Conservation (phyloP, 805 yeast species). For the Yamadazyma sp. region DNA sequence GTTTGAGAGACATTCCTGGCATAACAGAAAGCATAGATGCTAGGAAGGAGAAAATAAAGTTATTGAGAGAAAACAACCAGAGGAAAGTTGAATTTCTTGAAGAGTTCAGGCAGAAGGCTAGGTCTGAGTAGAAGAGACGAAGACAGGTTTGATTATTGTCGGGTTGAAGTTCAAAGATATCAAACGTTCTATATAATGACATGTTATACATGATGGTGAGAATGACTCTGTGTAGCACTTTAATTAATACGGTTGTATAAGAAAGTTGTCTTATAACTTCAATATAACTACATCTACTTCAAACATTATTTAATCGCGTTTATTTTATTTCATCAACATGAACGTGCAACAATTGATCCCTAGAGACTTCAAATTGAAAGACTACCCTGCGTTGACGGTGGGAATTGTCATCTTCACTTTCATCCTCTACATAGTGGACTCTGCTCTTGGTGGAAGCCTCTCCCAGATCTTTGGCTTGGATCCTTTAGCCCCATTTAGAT, state of each 20-base stretch:
- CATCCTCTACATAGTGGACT: slow-evolving; percentile 40
- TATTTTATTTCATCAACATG: slow-evolving; percentile 1
- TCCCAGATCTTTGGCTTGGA: slow-evolving; percentile 44
- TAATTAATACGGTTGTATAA: too few relatives aligned
- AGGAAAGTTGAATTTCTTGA: slow-evolving; percentile 26
- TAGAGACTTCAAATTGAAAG: slow-evolving; percentile 2
- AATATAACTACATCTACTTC: too few relatives aligned
- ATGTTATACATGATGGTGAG: too few relatives aligned
- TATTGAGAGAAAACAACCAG: slow-evolving; percentile 25
- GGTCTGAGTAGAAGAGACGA: slow-evolving; percentile 3
- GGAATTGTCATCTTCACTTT: slow-evolving; percentile 60
- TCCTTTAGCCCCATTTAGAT: slow-evolving; percentile 52
- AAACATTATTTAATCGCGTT: slow-evolving; percentile 7
- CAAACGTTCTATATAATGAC: too few relatives aligned
- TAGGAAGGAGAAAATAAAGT: slow-evolving; percentile 24
- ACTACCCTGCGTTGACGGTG: slow-evolving; percentile 58
- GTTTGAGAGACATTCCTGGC: slow-evolving; percentile 38
- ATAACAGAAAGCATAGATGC: slow-evolving; percentile 34
- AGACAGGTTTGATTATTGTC: neutral
- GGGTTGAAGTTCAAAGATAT: neutral
- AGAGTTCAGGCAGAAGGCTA: slow-evolving; percentile 17
- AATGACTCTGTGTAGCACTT: too few relatives aligned
- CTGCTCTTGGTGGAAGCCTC: slow-evolving; percentile 26
- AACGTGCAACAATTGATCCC: slow-evolving; percentile 1
- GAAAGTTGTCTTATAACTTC: too few relatives aligned